Evolutionary conservation across 75 land plant species (phyloP), one percentile per base, ranked within the genome.

Genomic region (Selaginella moellendorffii): DNA sequence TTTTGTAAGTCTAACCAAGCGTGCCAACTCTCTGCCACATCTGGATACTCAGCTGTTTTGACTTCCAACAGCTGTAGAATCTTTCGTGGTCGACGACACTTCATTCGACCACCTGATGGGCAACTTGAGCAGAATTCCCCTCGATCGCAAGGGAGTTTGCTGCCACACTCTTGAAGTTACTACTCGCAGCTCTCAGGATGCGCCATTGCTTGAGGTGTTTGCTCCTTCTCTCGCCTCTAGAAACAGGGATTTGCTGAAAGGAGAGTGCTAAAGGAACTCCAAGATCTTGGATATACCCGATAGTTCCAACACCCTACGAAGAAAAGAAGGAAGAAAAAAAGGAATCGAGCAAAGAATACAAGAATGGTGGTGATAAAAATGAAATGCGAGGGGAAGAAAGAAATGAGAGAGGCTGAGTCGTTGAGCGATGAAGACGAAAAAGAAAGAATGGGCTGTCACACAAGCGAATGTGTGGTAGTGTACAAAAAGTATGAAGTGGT

Each of bases 61-160:
- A 82, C 2, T 54, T 86, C 87, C 63, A 88, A 88, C 26, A 92
- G 97, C 26, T 92, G 97, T 19, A 14, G 46, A n/a, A n/a, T n/a
- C n/a, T n/a, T n/a, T n/a, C n/a, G n/a, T n/a, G n/a, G n/a, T n/a
- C 10, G 79, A 83, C 52, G 88, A 87, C 54, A 87, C 78, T 67
- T 80, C 81, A 36, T 92, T 85, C 36, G 82, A 84, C 18, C 70
- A 85, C 65, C 83, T 90, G 59, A 87, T 92, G 29, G 87, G 92
- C 2, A 74, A 88, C 5, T 66, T 90, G 69, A 81, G 91, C 86
- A 80, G 14, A 5, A 36, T 14, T 36, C 46, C 46, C 14, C 14
- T 36, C 14, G 14, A 5, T 36, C 5, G 5, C 5, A 5, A 36
- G 5, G 10, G 10, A 36, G 5, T 36, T 5, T 36, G 5, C 5